Conservation (phyloP, 2,329 filamentous ascomycete genomes). For the Talaromyces sp. region DNA sequence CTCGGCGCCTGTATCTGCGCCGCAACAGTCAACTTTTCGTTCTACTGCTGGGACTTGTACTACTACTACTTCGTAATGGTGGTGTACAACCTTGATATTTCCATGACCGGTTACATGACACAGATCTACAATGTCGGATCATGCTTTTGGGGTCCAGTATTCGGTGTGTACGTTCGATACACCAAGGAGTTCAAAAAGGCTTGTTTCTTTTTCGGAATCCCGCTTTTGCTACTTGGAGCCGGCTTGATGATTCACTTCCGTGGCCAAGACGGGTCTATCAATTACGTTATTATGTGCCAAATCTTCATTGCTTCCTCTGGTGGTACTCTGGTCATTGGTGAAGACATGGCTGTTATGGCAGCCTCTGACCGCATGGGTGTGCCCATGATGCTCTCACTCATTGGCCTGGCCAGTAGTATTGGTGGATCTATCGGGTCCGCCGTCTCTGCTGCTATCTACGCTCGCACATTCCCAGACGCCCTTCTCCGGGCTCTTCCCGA, state of each 20-base stretch:
- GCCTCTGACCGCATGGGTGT: conserved; percentile 52
- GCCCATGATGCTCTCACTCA: conserved; percentile 40
- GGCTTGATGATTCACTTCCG: conserved; percentile 56
- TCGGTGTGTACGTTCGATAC: conserved; percentile 47
- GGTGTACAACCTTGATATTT: conserved; percentile 44
- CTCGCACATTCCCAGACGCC: conserved; percentile 48
- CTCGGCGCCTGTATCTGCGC: conserved; percentile 49
- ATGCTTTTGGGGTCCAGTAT: conserved; percentile 46
- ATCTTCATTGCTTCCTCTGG: conserved; percentile 53
- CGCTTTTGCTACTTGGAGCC: conserved; percentile 48
- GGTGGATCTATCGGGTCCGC: conserved; percentile 33
- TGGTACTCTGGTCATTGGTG: conserved; percentile 50
- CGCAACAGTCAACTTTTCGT: conserved; percentile 46
- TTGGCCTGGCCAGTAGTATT: conserved; percentile 32
- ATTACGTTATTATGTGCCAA: conserved; percentile 52
- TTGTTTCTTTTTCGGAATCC: conserved; percentile 48
- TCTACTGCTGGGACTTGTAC: conserved; percentile 51
- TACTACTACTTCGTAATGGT: conserved; percentile 52
- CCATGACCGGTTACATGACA: conserved; percentile 43
- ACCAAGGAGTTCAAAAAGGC: conserved; percentile 51
- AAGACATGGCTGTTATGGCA: conserved; percentile 56
- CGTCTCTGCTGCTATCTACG: conserved; percentile 49
- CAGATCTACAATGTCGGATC: conserved; percentile 53
- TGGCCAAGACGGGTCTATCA: conserved; percentile 43
- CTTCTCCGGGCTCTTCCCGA: conserved; percentile 45